Base-by-base conservation (phyloP, 164 flowering plant species). In the Liriodendron chinense region DNA sequence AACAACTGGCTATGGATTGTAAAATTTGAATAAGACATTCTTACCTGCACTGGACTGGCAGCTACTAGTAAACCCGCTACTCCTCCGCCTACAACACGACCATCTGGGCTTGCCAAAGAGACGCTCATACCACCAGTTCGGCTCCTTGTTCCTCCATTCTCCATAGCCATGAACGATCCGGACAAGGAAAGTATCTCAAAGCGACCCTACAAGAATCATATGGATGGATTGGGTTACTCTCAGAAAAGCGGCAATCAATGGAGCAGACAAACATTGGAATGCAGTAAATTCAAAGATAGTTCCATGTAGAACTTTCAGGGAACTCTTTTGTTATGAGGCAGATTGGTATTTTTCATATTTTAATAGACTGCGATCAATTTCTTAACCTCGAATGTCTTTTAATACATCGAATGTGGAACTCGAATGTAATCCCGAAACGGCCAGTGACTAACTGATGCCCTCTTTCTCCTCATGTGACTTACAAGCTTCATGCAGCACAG, bases 61-160 rank as follows among this genome's bases (percentile, higher is more conserved):
- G 99, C 99, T 50, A 93, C 92, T 69, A 96, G 74, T 49, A 94
- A 82, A 76, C 99, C 99, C 49, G 98, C 99, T 64, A 96, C 98
- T 59, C 97, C 96, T 77, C 99, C 99, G 7, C 99, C 99, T 1
- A 96, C 90, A 72, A 96, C 98, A 76, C 98, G 98, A 9, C 99
- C 99, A 84, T 96, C 99, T 21, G 98, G 97, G 80, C 99, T 89
- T 69, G 96, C 95, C 82, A 96, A 88, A 28, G 99, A 96, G 56
- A 96, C 98, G 71, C 98, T 94, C 98, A 96, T 90, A n/a, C 98
- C 98, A 75, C 99, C 99, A 69, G 98, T 85, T 83, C 99, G 81
- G 80, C 97, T 93, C 82, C 95, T 86, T 64, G 91, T 87, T 80
- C 98, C 99, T 64, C 94, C 98, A 78, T 74, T 89, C 74, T 96